Percentiles rank a stretch among this genome's conserved stretches.
Evolutionary conservation across 345 rosid species (phyloP).

Genomic region (Cardamine chenopodiifolia): DNA sequence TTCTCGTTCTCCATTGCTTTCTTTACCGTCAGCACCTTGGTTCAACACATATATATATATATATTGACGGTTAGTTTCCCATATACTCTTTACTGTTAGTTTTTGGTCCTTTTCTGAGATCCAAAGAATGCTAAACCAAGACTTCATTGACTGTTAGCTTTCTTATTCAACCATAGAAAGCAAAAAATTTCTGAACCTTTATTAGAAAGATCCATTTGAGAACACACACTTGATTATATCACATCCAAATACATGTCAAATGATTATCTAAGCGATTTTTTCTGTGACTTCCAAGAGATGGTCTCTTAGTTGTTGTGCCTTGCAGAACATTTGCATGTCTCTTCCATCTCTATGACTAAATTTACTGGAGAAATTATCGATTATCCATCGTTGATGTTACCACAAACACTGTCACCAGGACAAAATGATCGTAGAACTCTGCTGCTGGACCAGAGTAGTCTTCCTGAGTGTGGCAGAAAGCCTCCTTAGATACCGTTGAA

Average conservation of each 20-base stretch:
- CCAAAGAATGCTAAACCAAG: not conserved
- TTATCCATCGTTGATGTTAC: conserved; percentile 46
- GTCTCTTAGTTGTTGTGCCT: conserved; percentile 40
- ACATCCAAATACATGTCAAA: not conserved
- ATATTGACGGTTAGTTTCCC: no score
- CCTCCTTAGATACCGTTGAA: no score
- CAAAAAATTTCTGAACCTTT: not conserved
- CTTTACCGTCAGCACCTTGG: not conserved
- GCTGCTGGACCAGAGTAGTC: no score
- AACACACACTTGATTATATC: not conserved
- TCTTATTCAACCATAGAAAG: not conserved
- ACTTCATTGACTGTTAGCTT: conserved; percentile 23
- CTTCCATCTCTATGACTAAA: conserved; percentile 43
- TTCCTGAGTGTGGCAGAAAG: no score
- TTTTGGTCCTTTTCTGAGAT: conserved; percentile 5
- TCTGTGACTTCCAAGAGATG: conserved; percentile 22
- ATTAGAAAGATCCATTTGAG: not conserved
- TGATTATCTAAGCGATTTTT: not conserved
- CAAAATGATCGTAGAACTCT: no score
- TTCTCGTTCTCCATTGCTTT: conserved; percentile 16
- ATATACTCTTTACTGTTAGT: no score
- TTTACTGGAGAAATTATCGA: conserved; percentile 32
- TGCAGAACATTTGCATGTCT: conserved; percentile 54
- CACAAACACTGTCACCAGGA: no score
- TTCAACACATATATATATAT: not conserved